Conservation (phyloP, 495 filamentous ascomycete genomes). For the Hypoxylon subgilvum region DNA sequence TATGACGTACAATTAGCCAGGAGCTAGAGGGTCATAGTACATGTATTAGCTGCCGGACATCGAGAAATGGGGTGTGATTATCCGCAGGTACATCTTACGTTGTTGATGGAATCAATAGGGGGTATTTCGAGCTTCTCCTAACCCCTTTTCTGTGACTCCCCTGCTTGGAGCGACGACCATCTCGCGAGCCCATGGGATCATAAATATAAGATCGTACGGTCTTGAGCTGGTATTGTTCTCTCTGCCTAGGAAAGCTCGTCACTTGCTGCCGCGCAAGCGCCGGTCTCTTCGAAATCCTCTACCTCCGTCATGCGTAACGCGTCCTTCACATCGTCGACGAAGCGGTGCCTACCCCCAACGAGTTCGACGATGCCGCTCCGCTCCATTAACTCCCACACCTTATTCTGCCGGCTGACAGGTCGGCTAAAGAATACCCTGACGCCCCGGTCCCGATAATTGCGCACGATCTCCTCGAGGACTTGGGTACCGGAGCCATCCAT, state of each 20-base stretch:
- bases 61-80: too few species aligned
- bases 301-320: constrained; percentile 80
- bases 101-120: too few species aligned
- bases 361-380: constrained; percentile 82
- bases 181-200: too few species aligned
- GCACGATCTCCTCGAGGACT: constrained; percentile 87
- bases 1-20: too few species aligned
- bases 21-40: too few species aligned
- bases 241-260: constrained; percentile 21
- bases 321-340: constrained; percentile 82
- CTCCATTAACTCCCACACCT: constrained; percentile 75
- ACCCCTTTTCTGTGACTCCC: too few species aligned
- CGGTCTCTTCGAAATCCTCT: constrained; percentile 51
- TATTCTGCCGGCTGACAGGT: constrained; percentile 63
- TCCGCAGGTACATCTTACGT: too few species aligned
- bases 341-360: constrained; percentile 75
- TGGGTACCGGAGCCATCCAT: constrained; percentile 93
- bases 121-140: too few species aligned
- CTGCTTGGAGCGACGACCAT: too few species aligned
- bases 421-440: constrained; percentile 89
- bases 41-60: too few species aligned
- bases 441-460: constrained; percentile 70
- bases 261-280: constrained; percentile 31
- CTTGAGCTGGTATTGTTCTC: too few species aligned
- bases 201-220: too few species aligned